These are phyloP conservation scores for Didymella pomorum DNA, from an alignment of 2,329 filamentous ascomycete genomes.

Conservation along the genomic window DNA sequence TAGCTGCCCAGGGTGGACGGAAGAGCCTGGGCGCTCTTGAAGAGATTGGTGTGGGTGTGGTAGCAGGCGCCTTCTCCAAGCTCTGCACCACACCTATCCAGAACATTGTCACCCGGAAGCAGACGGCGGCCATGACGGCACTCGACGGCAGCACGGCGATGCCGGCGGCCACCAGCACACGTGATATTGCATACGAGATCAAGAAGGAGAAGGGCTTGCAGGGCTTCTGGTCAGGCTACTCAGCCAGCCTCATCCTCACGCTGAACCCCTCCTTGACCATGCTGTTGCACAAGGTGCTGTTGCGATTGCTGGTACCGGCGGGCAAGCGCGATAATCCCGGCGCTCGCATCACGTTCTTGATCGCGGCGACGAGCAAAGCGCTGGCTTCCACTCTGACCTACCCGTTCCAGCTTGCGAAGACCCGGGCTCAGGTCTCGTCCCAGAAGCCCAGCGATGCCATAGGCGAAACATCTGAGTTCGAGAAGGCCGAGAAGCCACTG, in stretches of 20 bases:
- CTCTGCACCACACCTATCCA: slow-evolving; percentile 80
- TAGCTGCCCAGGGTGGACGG: slow-evolving; percentile 34
- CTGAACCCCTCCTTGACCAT: slow-evolving; percentile 89
- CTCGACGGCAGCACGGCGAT: slow-evolving; percentile 46
- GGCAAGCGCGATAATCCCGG: slow-evolving; percentile 62
- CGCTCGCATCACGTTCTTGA: slow-evolving; percentile 65
- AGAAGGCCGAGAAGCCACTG: slow-evolving; percentile 35
- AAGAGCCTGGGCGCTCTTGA: slow-evolving; percentile 68
- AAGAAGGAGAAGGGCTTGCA: slow-evolving; percentile 71
- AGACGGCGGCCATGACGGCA: slow-evolving; percentile 68
- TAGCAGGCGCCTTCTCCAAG: slow-evolving; percentile 78
- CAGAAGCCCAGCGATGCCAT: slow-evolving; percentile 43
- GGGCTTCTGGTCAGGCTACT: slow-evolving; percentile 90
- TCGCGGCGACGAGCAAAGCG: slow-evolving; percentile 81
- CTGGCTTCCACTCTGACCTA: slow-evolving; percentile 80
- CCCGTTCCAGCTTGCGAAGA: slow-evolving; percentile 85
- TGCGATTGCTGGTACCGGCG: slow-evolving; percentile 65
- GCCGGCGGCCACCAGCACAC: slow-evolving; percentile 48
- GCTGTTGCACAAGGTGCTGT: slow-evolving; percentile 77
- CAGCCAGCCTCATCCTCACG: slow-evolving; percentile 78
- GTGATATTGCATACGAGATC: slow-evolving; percentile 71
- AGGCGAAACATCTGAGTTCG: slow-evolving; percentile 40
- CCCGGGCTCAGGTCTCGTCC: slow-evolving; percentile 72
- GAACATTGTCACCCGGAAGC: slow-evolving; percentile 83
- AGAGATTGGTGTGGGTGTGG: slow-evolving; percentile 76